These are phyloP conservation scores for Penicillium soppii DNA, from an alignment of 495 filamentous ascomycete genomes.

Conservation along the genomic window DNA sequence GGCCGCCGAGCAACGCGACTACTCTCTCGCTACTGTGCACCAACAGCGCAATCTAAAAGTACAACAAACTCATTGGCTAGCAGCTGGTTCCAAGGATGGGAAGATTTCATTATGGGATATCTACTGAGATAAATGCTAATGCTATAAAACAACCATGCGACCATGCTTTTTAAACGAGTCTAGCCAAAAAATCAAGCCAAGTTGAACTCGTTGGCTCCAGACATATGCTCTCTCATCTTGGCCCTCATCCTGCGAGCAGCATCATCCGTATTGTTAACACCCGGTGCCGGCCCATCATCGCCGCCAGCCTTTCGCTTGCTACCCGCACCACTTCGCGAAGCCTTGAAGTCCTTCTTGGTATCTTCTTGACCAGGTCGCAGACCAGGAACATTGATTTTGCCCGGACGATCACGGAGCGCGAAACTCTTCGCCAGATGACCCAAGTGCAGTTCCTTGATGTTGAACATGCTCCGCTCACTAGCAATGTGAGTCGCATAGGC, in stretches of 20 bases:
- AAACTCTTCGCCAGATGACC: constrained; percentile 95
- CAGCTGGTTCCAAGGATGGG: constrained; percentile 89
- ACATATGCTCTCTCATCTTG: constrained; percentile 79
- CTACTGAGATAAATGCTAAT: constrained; percentile 57
- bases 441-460: constrained; percentile 83
- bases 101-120: constrained; percentile 97
- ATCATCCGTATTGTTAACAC: constrained; percentile 52
- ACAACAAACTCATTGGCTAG: constrained; percentile 80
- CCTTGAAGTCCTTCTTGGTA: constrained; percentile 50
- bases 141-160: constrained; percentile 31
- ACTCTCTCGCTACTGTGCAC: constrained; percentile 52
- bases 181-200: constrained; percentile 58
- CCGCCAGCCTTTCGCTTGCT: constrained; percentile 38
- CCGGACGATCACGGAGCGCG: constrained; percentile 81
- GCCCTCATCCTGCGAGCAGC: constrained; percentile 72
- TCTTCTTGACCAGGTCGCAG: constrained; percentile 46
- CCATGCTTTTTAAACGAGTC: constrained; percentile 18
- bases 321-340: constrained; percentile 34
- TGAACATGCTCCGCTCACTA: constrained; percentile 78
- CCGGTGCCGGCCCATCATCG: constrained; percentile 39
- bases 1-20: neutral
- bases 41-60: constrained; percentile 64
- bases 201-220: constrained; percentile 80
- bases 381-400: constrained; percentile 75
- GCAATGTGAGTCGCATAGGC: constrained; percentile 93